Evolutionary conservation across 2,329 filamentous ascomycete genomes (phyloP), one percentile per base, ranked within the genome.

Genomic region (Claviceps quebecensis): DNA sequence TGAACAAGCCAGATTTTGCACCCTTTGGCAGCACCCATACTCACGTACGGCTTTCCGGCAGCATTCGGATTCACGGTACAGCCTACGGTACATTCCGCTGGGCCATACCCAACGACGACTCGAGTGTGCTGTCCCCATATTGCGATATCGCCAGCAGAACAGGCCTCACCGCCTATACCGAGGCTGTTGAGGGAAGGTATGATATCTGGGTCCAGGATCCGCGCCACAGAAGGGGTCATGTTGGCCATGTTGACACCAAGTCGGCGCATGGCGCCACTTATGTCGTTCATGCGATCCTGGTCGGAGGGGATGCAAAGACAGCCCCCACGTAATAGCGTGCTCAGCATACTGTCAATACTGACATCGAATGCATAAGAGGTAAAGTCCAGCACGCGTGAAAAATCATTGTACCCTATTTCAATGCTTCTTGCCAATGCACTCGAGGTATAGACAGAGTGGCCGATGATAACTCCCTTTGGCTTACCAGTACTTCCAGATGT

Each of bases 211-310:
- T 47, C 45, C 34, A 47, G 16, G 45, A 47, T 47, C 11, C 45
- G 40, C 5, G 48, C 52, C 34, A 48, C 45, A 3, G 48, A 44
- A 14, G 72, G 72, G 1, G 72, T 74, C 63, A 75, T 68, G 48
- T 68, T 63, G 4, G 67, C 69, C 62, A 70, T 67, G 54, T 72
- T 74, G 49, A 68, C 65, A 5, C 61, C 57, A 58, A 67, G 63
- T 41, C 60, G 63, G n/a, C 63, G 61, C 51, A 69, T 68, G 23
- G 67, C 68, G 8, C 66, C 67, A 38, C 66, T 67, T 14, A 75
- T 56, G 53, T 72, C 64, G 52, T 76, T 73, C 51, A 74, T 64
- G 3, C 74, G 70, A 50, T 75, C 71, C 23, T 70, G 66, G 17
- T 53, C 49, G 6, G 53, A 54, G 1, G 55, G 55, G 13, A 56